Percentiles rank a stretch among this genome's conserved stretches.
Evolutionary conservation across 805 yeast genomes (phyloP).

Genomic region (Candida maltosa): DNA sequence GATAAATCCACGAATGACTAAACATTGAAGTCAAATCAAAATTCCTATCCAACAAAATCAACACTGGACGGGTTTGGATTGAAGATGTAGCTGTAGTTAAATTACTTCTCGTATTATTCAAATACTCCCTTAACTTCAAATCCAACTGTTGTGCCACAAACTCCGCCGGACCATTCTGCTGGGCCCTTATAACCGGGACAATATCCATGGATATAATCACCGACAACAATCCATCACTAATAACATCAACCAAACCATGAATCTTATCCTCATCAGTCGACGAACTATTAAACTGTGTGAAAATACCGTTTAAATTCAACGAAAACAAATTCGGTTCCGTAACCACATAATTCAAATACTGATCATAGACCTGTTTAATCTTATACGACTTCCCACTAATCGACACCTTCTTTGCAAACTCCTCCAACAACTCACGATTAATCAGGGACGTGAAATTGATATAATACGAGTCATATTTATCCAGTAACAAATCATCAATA

Average conservation of each 20-base stretch:
- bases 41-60: slow-evolving; percentile 82
- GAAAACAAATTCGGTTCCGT: slow-evolving; percentile 91
- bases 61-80: slow-evolving; percentile 61
- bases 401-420: slow-evolving; percentile 81
- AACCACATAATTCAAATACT: slow-evolving; percentile 86
- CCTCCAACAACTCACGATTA: slow-evolving; percentile 77
- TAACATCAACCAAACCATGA: slow-evolving; percentile 59
- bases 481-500: slow-evolving; percentile 67
- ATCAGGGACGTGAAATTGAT: slow-evolving; percentile 84
- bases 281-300: slow-evolving; percentile 68
- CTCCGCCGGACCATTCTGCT: slow-evolving; percentile 93
- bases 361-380: slow-evolving; percentile 89
- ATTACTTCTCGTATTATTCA: slow-evolving; percentile 55
- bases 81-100: slow-evolving; percentile 19
- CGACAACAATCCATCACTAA: slow-evolving; percentile 80
- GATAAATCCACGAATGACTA: slow-evolving; percentile 96
- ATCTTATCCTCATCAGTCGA: slow-evolving; percentile 72
- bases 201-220: slow-evolving; percentile 72
- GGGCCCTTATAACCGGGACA: slow-evolving; percentile 88
- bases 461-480: slow-evolving; percentile 74
- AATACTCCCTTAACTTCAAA: slow-evolving; percentile 77
- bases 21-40: slow-evolving; percentile 91
- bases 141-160: slow-evolving; percentile 86
- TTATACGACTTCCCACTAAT: slow-evolving; percentile 63
- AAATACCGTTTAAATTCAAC: slow-evolving; percentile 63